Evolutionary conservation across 306 rosid genomes (phyloP).

Genomic region (Vigna hirtella): DNA sequence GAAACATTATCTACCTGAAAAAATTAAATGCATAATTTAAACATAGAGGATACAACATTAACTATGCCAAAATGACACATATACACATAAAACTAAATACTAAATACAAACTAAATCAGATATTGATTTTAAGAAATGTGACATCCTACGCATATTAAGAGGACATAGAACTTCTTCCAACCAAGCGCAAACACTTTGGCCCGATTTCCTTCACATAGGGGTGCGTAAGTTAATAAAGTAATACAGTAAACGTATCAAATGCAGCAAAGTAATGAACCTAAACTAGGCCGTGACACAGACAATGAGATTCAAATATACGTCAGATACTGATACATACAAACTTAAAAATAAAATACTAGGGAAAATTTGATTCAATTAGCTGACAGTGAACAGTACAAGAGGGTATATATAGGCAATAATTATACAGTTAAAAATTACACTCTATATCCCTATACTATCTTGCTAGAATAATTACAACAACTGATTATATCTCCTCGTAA

Average conservation of each 20-base stretch:
- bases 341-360: too few relatives aligned
- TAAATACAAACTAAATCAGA: background rate
- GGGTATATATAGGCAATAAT: too few relatives aligned
- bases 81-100: background rate
- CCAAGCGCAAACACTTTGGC: background rate
- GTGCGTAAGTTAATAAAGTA: slow-evolving; percentile 7
- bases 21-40: slow-evolving; percentile 29
- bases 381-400: too few relatives aligned
- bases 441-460: too few relatives aligned
- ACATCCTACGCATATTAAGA: slow-evolving; percentile 32
- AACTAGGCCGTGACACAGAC: slow-evolving; percentile 6
- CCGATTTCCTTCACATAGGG: background rate
- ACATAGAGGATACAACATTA: slow-evolving; percentile 24
- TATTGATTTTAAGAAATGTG: slow-evolving; percentile 40
- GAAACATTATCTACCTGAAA: slow-evolving; percentile 89
- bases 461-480: too few relatives aligned
- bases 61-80: slow-evolving; percentile 32
- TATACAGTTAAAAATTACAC: too few relatives aligned
- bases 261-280: slow-evolving; percentile 11
- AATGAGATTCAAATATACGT: background rate
- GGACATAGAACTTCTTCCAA: slow-evolving; percentile 10
- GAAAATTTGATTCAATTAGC: too few relatives aligned
- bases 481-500: too few relatives aligned
- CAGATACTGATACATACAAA: too few relatives aligned
- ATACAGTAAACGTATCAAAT: slow-evolving; percentile 20